A percentile compares a stretch with the other conserved stretches of the same genome.
These are phyloP conservation scores for Nicotiana tabacum DNA, from an alignment of 257 asterid species.

Conservation along the genomic window DNA sequence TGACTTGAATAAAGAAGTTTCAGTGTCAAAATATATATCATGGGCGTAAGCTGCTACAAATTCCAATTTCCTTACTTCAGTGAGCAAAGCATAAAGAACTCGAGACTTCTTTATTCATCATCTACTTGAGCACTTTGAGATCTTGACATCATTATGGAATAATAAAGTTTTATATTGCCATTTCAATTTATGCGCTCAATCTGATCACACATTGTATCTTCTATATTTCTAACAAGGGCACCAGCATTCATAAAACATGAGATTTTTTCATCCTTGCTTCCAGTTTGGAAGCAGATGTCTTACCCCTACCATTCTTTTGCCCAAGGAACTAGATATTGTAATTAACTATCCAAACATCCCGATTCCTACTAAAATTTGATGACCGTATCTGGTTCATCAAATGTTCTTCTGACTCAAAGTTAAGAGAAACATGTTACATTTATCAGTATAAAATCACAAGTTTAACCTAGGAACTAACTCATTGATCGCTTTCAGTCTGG, in stretches of 20 bases:
- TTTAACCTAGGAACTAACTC: background rate
- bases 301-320: background rate
- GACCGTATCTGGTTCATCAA: background rate
- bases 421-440: background rate
- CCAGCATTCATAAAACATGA: background rate
- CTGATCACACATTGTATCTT: background rate
- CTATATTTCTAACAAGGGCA: background rate
- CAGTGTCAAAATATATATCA: background rate
- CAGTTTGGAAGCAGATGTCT: background rate
- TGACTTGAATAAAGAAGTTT: background rate
- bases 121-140: background rate
- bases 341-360: background rate
- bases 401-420: background rate
- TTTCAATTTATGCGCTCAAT: background rate
- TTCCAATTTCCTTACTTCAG: background rate
- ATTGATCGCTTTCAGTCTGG: background rate
- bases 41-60: background rate
- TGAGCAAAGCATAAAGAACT: background rate
- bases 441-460: background rate
- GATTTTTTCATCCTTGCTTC: background rate
- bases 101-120: background rate
- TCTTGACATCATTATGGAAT: background rate
- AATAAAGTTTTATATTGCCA: background rate
- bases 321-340: background rate
- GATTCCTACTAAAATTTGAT: background rate